Conservation (phyloP, 169 alveolate species). For the Cryptosporidium viatorum region DNA sequence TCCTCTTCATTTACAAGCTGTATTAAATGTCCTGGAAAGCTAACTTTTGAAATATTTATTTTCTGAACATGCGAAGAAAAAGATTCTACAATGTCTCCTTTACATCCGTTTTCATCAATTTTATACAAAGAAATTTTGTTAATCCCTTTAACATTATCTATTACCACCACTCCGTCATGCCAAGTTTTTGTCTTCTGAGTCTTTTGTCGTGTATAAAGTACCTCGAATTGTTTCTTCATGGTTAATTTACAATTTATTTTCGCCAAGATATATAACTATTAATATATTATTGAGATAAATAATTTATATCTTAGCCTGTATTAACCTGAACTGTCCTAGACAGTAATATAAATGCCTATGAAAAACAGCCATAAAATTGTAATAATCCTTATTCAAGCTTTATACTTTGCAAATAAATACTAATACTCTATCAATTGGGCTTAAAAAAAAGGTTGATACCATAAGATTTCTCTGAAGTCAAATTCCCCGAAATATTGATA, state of each 20-base stretch:
- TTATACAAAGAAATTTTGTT: slow-evolving; percentile 43
- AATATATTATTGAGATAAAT: no score
- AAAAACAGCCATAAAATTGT: no score
- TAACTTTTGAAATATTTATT: not conserved
- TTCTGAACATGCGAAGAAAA: slow-evolving; percentile 27
- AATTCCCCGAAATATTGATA: not conserved
- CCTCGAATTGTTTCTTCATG: slow-evolving; percentile 34
- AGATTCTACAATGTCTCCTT: slow-evolving; percentile 21
- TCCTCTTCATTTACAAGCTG: slow-evolving; percentile 25
- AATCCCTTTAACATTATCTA: slow-evolving; percentile 33
- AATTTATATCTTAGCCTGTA: no score
- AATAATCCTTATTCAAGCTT: not conserved
- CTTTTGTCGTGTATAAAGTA: slow-evolving; percentile 67
- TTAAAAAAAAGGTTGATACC: not conserved
- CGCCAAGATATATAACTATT: not conserved
- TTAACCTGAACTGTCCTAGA: no score
- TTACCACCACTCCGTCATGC: slow-evolving; percentile 63
- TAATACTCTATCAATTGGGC: not conserved
- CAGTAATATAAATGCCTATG: no score
- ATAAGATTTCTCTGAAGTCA: not conserved
- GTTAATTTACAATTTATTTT: not conserved
- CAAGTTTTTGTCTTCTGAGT: slow-evolving; percentile 66
- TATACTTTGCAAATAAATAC: no score
- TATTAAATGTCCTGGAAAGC: slow-evolving; percentile 32
- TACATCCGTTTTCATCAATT: slow-evolving; percentile 6